Percentiles rank a stretch among this genome's conserved stretches.
These are phyloP conservation scores for Mortierella sp. DNA, from an alignment of 371 early-diverging fungal species.

Conservation along the genomic window DNA sequence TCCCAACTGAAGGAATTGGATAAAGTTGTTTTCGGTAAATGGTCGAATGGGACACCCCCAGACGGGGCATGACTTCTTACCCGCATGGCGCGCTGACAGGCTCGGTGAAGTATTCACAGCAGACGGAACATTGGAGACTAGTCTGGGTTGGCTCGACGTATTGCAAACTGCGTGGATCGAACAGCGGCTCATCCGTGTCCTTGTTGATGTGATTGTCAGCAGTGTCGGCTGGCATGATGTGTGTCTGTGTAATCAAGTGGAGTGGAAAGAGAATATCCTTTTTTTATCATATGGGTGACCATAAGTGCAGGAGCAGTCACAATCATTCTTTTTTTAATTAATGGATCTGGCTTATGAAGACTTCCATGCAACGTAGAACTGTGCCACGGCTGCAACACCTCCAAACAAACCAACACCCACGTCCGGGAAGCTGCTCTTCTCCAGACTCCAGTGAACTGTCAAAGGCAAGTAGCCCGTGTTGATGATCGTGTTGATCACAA, in stretches of 20 bases:
- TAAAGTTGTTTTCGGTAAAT: too few relatives aligned
- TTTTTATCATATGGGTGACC: neutral
- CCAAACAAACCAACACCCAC: slow-evolving; percentile 92
- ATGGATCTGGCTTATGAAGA: slow-evolving; percentile 54
- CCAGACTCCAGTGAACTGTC: slow-evolving; percentile 93
- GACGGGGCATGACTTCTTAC: slow-evolving; percentile 14
- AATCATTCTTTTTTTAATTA: neutral
- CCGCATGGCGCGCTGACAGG: slow-evolving; percentile 55
- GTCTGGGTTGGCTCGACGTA: slow-evolving; percentile 50
- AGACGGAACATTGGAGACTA: slow-evolving; percentile 52
- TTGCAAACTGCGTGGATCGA: slow-evolving; percentile 43
- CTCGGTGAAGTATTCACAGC: slow-evolving; percentile 54
- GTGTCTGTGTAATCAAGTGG: neutral
- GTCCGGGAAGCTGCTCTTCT: slow-evolving; percentile 88
- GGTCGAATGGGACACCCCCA: too few relatives aligned
- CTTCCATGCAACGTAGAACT: slow-evolving; percentile 87
- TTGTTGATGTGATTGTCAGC: slow-evolving; percentile 1
- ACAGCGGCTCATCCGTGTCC: slow-evolving; percentile 24
- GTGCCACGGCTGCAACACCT: slow-evolving; percentile 90
- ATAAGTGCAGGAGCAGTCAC: too few relatives aligned
- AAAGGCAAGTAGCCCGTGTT: slow-evolving; percentile 95
- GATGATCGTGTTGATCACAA: slow-evolving; percentile 80
- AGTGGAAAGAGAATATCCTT: too few relatives aligned
- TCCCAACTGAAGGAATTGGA: too few relatives aligned
- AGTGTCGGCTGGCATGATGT: slow-evolving; percentile 8